Evolutionary conservation across 345 rosid genomes (phyloP), one percentile per base, ranked within the genome.

Genomic region (Punica granatum): DNA sequence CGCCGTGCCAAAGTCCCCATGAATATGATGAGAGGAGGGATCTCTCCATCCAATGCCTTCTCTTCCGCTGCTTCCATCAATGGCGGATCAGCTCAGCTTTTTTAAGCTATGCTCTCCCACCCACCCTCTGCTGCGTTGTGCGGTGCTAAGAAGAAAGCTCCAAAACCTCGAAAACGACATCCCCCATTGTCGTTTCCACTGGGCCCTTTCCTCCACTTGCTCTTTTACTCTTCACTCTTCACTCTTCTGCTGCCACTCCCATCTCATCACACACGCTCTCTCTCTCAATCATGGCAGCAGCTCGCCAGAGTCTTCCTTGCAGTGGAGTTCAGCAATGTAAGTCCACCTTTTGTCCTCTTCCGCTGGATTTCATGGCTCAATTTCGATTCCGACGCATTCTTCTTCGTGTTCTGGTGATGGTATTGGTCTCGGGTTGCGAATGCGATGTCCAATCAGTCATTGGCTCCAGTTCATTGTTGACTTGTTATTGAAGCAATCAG

Each of bases 101-200:
- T 13, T 23, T 64, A 8, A 12, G n/a, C 58, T 10, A 15, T 44
- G 14, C 31, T 14, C n/a, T n/a, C n/a, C n/a, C n/a, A n/a, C n/a
- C n/a, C n/a, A n/a, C 30, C 23, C 16, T 32, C 18, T 32, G 60
- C 4, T 70, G 82, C 58, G 76, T 30, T 72, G 76, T 74, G 79
- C 80, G 80, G 79, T 60, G 54, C 56, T 61, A 2, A 33, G 36
- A 36, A 46, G 58, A 31, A 67, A 4, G 42, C 43, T 48, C 56
- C 68, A n/a, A 70, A 68, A 51, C 60, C 2, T 11, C 65, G 63
- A 8, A 65, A 60, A 35, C 59, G 43, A 70, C 60, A 65, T 73
- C 42, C 64, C 64, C 36, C 75, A 1, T 4, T 66, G 66, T 72
- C 64, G 60, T 46, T 8, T 19, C 35, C 56, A 16, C 44, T 18